A percentile compares a stretch with the other conserved stretches of the same genome.
These are phyloP conservation scores for Rhododendron ferrugineum DNA, from an alignment of 148 eudicot species.

Conservation along the genomic window DNA sequence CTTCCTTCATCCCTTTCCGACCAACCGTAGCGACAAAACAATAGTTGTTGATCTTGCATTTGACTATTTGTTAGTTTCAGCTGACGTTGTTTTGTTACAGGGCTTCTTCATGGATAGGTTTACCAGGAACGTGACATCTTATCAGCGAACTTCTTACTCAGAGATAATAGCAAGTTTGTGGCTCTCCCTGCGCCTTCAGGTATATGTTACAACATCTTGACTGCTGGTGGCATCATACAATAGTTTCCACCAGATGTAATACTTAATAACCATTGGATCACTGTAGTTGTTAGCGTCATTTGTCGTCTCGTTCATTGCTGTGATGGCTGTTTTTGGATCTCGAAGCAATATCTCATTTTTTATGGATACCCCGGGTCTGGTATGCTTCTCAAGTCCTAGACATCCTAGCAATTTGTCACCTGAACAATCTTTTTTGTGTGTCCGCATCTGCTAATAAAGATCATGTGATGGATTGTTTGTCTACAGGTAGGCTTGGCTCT, in stretches of 20 bases:
- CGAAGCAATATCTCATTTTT: constrained; percentile 50
- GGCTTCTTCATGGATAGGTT: constrained; percentile 65
- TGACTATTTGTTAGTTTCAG: neutral
- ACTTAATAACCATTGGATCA: constrained; percentile 19
- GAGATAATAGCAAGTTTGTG: constrained; percentile 90
- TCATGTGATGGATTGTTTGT: constrained; percentile 8
- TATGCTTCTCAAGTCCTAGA: constrained; percentile 23
- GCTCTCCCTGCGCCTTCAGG: constrained; percentile 99
- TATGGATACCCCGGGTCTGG: constrained; percentile 93
- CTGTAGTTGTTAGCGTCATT: constrained; percentile 82
- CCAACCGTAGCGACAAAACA: neutral
- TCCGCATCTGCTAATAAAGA: neutral
- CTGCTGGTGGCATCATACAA: constrained; percentile 1
- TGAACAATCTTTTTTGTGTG: neutral
- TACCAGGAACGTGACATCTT: constrained; percentile 43
- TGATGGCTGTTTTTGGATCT: constrained; percentile 81
- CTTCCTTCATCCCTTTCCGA: neutral
- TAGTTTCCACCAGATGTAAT: neutral
- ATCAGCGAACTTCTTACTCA: constrained; percentile 88
- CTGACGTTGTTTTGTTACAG: constrained; percentile 36
- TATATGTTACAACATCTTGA: constrained; percentile 15
- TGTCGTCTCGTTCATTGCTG: constrained; percentile 71
- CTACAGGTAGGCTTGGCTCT: constrained; percentile 93
- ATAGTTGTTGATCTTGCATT: neutral
- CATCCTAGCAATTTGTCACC: neutral